Conservation (phyloP, 1,139 yeast species). For the Magnusiomyces paraingens region DNA sequence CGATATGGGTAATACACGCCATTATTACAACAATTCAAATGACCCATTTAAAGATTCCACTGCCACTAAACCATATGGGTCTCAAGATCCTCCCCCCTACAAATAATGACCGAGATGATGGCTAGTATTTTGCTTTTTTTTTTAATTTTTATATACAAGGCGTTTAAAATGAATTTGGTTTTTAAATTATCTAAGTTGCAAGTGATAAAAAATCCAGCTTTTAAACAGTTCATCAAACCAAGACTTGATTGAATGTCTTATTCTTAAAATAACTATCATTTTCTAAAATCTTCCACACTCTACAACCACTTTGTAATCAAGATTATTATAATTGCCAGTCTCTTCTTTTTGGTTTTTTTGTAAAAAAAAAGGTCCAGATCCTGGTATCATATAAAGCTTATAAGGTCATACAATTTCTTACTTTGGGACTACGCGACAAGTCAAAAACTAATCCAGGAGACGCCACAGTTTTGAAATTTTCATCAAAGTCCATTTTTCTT, state of each 20-base stretch:
- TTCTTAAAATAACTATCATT: no score
- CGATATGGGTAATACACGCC: constrained; percentile 8
- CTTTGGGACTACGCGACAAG: no score
- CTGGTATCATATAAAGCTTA: background rate
- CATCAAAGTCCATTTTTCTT: no score
- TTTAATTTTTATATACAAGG: background rate
- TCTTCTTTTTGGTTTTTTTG: background rate
- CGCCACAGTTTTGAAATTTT: no score
- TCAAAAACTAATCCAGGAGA: no score
- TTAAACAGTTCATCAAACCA: background rate
- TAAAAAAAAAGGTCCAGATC: background rate
- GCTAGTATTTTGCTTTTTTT: background rate
- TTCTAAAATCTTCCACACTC: background rate
- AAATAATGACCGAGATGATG: background rate
- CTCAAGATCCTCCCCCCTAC: background rate
- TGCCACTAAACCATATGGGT: background rate
- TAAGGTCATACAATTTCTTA: background rate
- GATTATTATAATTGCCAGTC: background rate
- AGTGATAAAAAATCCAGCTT: background rate
- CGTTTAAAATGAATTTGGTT: background rate
- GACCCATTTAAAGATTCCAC: background rate
- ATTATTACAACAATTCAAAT: background rate
- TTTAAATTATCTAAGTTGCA: background rate
- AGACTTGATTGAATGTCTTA: background rate
- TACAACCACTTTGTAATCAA: background rate